Evolutionary conservation across 768 basidiomycete species (phyloP).

Genomic region (Boletus eberwhitei): DNA sequence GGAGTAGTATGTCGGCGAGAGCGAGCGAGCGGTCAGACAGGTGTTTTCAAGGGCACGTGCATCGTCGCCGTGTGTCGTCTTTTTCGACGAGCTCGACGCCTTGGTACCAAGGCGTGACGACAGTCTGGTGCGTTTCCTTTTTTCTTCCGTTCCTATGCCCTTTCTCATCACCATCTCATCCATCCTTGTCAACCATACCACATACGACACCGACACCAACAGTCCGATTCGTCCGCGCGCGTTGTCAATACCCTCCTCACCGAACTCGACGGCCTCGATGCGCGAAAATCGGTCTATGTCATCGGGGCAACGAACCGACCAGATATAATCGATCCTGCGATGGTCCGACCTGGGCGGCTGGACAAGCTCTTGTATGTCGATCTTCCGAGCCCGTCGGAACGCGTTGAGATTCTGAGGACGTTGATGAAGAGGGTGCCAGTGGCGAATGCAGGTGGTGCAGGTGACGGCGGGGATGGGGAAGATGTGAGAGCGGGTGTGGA

Average conservation of each 20-base stretch:
- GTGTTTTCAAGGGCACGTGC: slow-evolving; percentile 93
- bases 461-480: neutral
- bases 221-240: slow-evolving; percentile 88
- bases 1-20: slow-evolving; percentile 90
- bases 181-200: neutral
- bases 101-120: slow-evolving; percentile 90
- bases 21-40: slow-evolving; percentile 90
- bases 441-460: neutral
- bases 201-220: neutral
- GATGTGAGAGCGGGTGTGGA: slow-evolving; percentile 30
- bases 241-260: slow-evolving; percentile 91
- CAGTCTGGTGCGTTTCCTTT: slow-evolving; percentile 56
- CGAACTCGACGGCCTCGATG: slow-evolving; percentile 89
- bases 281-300: slow-evolving; percentile 84
- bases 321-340: slow-evolving; percentile 97
- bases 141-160: neutral
- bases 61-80: slow-evolving; percentile 91
- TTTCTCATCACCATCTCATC: neutral
- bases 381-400: slow-evolving; percentile 68
- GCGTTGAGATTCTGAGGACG: slow-evolving; percentile 81
- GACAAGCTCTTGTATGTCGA: slow-evolving; percentile 95
- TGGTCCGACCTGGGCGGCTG: slow-evolving; percentile 93
- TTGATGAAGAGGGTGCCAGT: slow-evolving; percentile 71
- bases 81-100: slow-evolving; percentile 94
- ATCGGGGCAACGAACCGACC: slow-evolving; percentile 94